A percentile compares a stretch with the other conserved stretches of the same genome.
Evolutionary conservation across 192 early-diverging fungal species (phyloP).

Genomic region (Rhizophlyctis rosea): DNA sequence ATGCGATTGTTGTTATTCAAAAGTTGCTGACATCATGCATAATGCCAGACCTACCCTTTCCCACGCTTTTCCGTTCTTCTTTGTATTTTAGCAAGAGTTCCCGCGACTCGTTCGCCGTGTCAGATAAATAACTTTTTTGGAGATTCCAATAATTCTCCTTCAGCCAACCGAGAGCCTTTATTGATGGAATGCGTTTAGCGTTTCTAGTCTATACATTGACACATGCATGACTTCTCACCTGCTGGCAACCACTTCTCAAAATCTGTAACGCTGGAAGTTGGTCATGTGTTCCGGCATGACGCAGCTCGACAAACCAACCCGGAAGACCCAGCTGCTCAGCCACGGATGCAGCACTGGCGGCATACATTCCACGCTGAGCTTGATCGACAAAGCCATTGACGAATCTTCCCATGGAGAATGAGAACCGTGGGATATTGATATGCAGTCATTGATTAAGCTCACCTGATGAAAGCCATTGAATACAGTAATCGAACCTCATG

Average conservation of each 20-base stretch:
- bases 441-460: not conserved
- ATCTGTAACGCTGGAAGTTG: slow-evolving; percentile 40
- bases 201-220: not conserved
- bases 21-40: no score
- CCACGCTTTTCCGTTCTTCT: slow-evolving; percentile 3
- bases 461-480: slow-evolving; percentile 52
- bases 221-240: slow-evolving; percentile 18
- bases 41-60: slow-evolving; percentile 11
- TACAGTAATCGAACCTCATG: slow-evolving; percentile 50
- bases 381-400: slow-evolving; percentile 57
- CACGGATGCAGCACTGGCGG: slow-evolving; percentile 37
- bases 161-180: slow-evolving; percentile 48
- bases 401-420: slow-evolving; percentile 34
- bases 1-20: no score
- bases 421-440: not conserved
- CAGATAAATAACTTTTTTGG: slow-evolving; percentile 36
- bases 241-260: slow-evolving; percentile 38
- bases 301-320: slow-evolving; percentile 57
- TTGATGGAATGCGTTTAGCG: not conserved
- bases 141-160: slow-evolving; percentile 47
- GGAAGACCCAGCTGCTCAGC: slow-evolving; percentile 54
- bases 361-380: slow-evolving; percentile 47
- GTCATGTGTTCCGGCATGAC: slow-evolving; percentile 56
- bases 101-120: slow-evolving; percentile 20
- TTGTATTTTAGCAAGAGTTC: slow-evolving; percentile 20